Base-by-base conservation (phyloP, 2,329 filamentous ascomycete species). In the Corynespora cassiicola region DNA sequence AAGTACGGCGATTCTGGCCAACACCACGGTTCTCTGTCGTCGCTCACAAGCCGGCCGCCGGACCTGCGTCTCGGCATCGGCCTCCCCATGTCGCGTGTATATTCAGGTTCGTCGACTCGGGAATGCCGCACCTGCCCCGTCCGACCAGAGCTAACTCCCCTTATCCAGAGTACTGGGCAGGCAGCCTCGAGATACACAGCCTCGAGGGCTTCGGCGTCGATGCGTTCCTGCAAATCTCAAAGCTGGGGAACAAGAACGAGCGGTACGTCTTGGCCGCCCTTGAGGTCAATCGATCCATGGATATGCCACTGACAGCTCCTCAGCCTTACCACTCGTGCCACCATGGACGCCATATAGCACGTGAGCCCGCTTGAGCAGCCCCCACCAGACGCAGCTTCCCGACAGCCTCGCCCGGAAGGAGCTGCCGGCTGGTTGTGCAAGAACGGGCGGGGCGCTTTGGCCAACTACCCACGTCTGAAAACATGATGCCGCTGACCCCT, bases 181-280 rank as follows among this genome's bases (percentile, higher is more conserved):
- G 94, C 16, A 94, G 82, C 56, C 74, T 99, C 7, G 88, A 96
- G 58, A 70, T 97, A 42, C 92, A 97, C 65, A 96, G 88, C 60
- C 74, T 99, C 6, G 92, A 96, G 63, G 95, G 94, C 1, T 97
- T 96, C 65, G 94, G 94, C 10, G 90, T 95, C 6, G 94, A 99
- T 72, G 91, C 88, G 0, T 99, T 99, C 62, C 72, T 99, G 48
- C 91, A 97, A 65, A 96, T 99, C 44, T 95, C 90, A 5, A 95
- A 95, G 66, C 76, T 99, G 40, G 94, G 94, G 14, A 99, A 99
- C 68, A 96, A 96, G 77, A 96, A 97, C 62, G 94, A 99, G 74
- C 90, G 95, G 43, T 52, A 48, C 27, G 43, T 19, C 7, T 14
- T n/a, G n/a, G n/a, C n/a, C n/a, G n/a, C n/a, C n/a, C n/a, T n/a